These are phyloP conservation scores for Suillus alpinus DNA, from an alignment of 768 basidiomycete species.

Conservation along the genomic window DNA sequence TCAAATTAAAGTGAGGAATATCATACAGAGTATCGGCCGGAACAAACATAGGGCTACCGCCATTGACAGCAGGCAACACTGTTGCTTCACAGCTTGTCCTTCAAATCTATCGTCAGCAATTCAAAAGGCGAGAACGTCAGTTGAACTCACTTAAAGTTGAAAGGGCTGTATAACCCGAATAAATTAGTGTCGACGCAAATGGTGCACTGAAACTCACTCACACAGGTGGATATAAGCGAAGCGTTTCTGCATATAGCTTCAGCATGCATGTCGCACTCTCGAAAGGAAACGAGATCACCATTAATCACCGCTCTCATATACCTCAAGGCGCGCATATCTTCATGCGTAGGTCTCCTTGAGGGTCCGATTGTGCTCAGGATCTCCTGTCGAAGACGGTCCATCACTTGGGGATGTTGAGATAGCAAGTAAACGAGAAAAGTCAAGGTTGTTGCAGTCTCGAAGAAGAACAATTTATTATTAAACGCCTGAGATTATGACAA, in stretches of 20 bases:
- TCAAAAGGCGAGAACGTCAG: too few species aligned
- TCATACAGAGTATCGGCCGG: constrained; percentile 36
- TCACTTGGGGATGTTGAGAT: constrained; percentile 48
- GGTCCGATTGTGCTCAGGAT: constrained; percentile 51
- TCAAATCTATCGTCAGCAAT: constrained; percentile 4
- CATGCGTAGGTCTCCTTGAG: constrained; percentile 46
- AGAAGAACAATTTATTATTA: neutral
- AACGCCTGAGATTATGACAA: neutral
- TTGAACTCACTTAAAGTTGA: constrained; percentile 16
- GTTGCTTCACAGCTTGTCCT: constrained; percentile 17
- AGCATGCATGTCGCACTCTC: neutral
- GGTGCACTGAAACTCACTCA: constrained; percentile 9
- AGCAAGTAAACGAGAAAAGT: constrained; percentile 43
- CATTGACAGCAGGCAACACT: constrained; percentile 19
- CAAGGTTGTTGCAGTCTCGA: constrained; percentile 31
- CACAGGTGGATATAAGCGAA: constrained; percentile 31
- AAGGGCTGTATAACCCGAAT: constrained; percentile 16
- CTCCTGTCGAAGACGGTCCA: constrained; percentile 51
- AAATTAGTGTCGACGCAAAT: neutral
- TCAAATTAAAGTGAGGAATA: neutral
- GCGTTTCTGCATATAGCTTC: constrained; percentile 24
- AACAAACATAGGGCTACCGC: constrained; percentile 50
- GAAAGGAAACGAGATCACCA: constrained; percentile 31
- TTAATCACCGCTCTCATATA: constrained; percentile 65
- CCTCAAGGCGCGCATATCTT: constrained; percentile 61